These are phyloP conservation scores for Kwoniella dejecticola DNA, from an alignment of 768 basidiomycete species.

Conservation along the genomic window DNA sequence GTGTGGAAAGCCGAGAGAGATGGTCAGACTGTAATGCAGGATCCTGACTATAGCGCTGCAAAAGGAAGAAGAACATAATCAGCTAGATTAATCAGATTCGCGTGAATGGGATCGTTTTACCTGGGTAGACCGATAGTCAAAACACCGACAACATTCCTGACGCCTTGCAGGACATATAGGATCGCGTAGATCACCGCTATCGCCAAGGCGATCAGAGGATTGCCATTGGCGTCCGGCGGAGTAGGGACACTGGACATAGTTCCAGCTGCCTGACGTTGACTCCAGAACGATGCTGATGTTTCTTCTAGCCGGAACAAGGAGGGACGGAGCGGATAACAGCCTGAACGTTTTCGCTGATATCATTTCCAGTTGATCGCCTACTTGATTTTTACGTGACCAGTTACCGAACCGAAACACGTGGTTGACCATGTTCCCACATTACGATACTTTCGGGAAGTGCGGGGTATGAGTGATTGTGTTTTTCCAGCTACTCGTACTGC, in stretches of 20 bases:
- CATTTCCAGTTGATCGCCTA: no score
- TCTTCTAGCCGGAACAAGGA: no score
- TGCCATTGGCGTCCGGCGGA: conserved; percentile 32
- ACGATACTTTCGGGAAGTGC: no score
- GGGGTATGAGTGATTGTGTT: no score
- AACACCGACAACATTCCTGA: conserved; percentile 65
- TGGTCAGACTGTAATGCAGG: conserved; percentile 54
- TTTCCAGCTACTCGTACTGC: no score
- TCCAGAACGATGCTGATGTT: neutral
- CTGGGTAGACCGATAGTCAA: conserved; percentile 80
- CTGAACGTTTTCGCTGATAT: no score
- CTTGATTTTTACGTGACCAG: no score
- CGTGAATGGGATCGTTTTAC: no score
- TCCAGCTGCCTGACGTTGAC: neutral
- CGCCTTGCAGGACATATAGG: conserved; percentile 48
- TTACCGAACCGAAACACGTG: no score
- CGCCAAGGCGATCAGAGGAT: conserved; percentile 48
- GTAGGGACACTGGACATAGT: conserved; percentile 18
- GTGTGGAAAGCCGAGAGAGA: conserved; percentile 86
- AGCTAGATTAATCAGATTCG: no score
- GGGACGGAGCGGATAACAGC: no score
- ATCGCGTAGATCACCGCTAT: conserved; percentile 51
- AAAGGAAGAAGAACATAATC: neutral
- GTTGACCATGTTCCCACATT: no score
- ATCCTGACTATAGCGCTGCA: conserved; percentile 51